Conservation (phyloP, 148 eudicot species). For the Linanthus parryae region DNA sequence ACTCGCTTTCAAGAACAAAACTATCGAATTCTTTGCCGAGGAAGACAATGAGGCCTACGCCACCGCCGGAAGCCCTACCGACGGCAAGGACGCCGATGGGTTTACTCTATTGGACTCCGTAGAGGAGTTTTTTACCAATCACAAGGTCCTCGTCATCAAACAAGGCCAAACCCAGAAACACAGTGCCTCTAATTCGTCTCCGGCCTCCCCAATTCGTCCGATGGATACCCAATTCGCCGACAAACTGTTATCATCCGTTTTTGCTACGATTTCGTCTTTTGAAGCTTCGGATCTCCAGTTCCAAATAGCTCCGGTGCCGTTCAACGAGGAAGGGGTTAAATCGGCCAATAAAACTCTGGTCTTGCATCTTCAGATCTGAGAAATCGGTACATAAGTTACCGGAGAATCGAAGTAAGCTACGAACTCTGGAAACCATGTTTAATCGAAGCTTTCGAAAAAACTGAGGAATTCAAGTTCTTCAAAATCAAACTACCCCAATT, state of each 20-base stretch:
- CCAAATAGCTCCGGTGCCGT: constrained; percentile 77
- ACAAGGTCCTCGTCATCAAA: constrained; percentile 50
- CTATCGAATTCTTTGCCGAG: constrained; percentile 76
- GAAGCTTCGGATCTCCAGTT: constrained; percentile 83
- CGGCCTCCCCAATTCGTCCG: no score
- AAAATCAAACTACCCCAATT: constrained; percentile 10
- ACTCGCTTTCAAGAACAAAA: constrained; percentile 75
- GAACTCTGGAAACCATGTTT: constrained; percentile 70
- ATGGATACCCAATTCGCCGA: constrained; percentile 38
- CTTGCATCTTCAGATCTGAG: constrained; percentile 59
- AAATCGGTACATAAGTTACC: constrained; percentile 39
- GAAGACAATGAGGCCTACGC: constrained; percentile 26
- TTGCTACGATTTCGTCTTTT: constrained; percentile 73
- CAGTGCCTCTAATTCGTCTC: constrained; percentile 5
- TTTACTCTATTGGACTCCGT: constrained; percentile 41
- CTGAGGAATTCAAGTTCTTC: constrained; percentile 18
- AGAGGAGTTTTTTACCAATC: constrained; percentile 43
- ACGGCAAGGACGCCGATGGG: constrained; percentile 23
- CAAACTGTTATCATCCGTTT: constrained; percentile 55
- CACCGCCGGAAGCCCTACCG: constrained; percentile 1
- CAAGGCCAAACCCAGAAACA: constrained; percentile 27
- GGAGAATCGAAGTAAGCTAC: constrained; percentile 89
- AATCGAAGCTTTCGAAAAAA: constrained; percentile 38
- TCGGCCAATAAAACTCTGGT: constrained; percentile 58
- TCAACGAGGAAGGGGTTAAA: constrained; percentile 45